Evolutionary conservation across 176 grass and related monocot genomes (phyloP), one percentile per base, ranked within the genome.

Genomic region (Otatea glauca): DNA sequence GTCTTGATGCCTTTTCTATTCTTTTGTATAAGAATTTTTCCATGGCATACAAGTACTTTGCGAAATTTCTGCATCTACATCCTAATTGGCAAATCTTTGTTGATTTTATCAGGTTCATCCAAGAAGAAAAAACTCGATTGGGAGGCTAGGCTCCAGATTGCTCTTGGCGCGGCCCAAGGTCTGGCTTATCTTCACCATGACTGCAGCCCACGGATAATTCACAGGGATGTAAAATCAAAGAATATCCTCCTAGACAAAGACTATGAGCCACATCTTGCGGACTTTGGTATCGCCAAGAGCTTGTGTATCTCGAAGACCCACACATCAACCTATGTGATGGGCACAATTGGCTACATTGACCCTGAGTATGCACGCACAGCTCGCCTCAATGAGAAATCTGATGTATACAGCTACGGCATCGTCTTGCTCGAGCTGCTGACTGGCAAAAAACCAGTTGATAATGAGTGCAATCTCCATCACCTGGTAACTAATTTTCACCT

Each of bases 231-330:
- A 0, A 99, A 99, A 74, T 99, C 97, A 0, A 96, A 94, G 21
- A 99, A 99, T 77, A 99, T 99, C 49, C 93, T 99, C 38, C 82
- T 99, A 20, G 97, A 99, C 84, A 91, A 84, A 45, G 97, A 99
- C 85, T 99, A 91, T 16, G 93, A 99, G 45, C 65, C 97, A 0
- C 97, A 99, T 87, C 88, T 99, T 34, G 94, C 97, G 1, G 97
- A 99, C 53, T 99, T 99, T 1, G 97, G 97, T 75, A 99, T 99
- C n/a, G 97, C 97, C 1, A 99, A 99, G 88, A 99, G 93, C 27
- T 74, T 99, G 2, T 96, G 97, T 68, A 82, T 99, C 17, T 94
- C 97, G 13, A 99, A 99, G 72, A 92, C 93, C 21, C 97, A 99
- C 49, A 99, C 97, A 0, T 94, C 89, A 0, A 99, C 97, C 10